Percentiles rank a stretch among this genome's conserved stretches.
phyloP scores from a whole-genome alignment of 441 rosid genomes.

The Metrosideros polymorpha region DNA sequence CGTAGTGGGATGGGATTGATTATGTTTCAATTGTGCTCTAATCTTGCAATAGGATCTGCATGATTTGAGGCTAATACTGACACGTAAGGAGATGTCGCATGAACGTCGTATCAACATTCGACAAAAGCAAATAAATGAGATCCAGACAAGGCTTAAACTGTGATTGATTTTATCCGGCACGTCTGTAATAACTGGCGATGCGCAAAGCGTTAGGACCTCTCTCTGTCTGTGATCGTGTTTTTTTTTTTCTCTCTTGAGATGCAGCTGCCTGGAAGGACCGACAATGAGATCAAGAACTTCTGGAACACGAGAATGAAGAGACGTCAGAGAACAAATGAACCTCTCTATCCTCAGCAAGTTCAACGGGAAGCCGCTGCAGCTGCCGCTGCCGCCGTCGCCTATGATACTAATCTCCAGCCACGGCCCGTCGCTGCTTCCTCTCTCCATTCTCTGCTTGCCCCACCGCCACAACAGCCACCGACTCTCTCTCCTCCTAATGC shows the following conservation, averaged over 20 bases:
- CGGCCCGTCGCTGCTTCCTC: neutral
- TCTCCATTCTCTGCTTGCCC: slow-evolving; percentile 9
- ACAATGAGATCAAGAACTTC: slow-evolving; percentile 59
- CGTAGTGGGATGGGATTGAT: too few species aligned
- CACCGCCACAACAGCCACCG: neutral
- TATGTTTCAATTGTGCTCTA: neutral
- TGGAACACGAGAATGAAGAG: slow-evolving; percentile 65
- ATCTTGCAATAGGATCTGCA: neutral
- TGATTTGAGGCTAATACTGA: neutral
- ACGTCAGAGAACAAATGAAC: slow-evolving; percentile 41
- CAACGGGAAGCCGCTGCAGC: slow-evolving; percentile 17
- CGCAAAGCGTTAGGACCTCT: neutral
- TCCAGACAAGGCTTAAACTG: neutral
- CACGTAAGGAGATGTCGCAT: neutral
- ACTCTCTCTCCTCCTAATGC: neutral
- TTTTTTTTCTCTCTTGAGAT: neutral
- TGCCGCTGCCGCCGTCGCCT: slow-evolving; percentile 22
- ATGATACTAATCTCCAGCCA: slow-evolving; percentile 9
- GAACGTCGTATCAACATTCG: neutral
- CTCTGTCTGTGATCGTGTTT: neutral
- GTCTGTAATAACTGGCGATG: neutral
- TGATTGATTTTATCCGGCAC: neutral
- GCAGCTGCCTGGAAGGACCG: slow-evolving; percentile 55
- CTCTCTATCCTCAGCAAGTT: slow-evolving; percentile 39
- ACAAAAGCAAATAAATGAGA: neutral